These are phyloP conservation scores for Fusarium denticulatum DNA, from an alignment of 2,329 filamentous ascomycete genomes.

Conservation along the genomic window DNA sequence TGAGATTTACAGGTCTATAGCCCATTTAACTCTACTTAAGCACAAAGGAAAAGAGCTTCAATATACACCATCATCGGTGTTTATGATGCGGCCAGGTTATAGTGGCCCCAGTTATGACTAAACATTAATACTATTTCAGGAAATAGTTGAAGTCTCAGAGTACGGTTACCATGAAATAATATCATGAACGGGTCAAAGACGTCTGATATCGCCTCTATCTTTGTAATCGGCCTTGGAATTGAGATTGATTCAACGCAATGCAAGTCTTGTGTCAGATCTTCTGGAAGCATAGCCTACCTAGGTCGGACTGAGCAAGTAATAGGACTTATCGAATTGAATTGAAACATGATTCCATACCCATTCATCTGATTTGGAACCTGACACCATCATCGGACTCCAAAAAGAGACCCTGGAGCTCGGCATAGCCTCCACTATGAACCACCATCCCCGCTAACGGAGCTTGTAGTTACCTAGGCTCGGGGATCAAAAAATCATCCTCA, in stretches of 20 bases:
- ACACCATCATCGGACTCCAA: background rate
- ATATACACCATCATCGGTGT: slow-evolving; percentile 9
- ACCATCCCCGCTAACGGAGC: slow-evolving; percentile 24
- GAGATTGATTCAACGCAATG: background rate
- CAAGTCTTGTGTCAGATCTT: background rate
- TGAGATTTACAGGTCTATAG: background rate
- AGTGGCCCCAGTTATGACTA: background rate
- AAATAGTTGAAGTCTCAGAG: background rate
- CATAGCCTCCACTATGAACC: background rate
- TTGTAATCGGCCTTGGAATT: slow-evolving; percentile 1
- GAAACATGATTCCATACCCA: slow-evolving; percentile 28
- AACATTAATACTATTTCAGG: background rate
- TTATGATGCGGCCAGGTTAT: slow-evolving; percentile 8
- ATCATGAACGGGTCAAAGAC: background rate
- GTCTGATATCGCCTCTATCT: background rate
- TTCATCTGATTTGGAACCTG: slow-evolving; percentile 2
- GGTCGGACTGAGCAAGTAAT: background rate
- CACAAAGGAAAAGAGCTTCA: background rate
- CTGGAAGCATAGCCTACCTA: background rate
- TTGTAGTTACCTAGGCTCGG: slow-evolving; percentile 3
- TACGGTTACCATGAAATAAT: background rate
- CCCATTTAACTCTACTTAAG: background rate
- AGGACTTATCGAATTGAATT: background rate
- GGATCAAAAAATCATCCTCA: slow-evolving; percentile 33
- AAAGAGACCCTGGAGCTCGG: slow-evolving; percentile 5